Conservation (phyloP, 2,329 filamentous ascomycete genomes). For the Colletotrichum lini region DNA sequence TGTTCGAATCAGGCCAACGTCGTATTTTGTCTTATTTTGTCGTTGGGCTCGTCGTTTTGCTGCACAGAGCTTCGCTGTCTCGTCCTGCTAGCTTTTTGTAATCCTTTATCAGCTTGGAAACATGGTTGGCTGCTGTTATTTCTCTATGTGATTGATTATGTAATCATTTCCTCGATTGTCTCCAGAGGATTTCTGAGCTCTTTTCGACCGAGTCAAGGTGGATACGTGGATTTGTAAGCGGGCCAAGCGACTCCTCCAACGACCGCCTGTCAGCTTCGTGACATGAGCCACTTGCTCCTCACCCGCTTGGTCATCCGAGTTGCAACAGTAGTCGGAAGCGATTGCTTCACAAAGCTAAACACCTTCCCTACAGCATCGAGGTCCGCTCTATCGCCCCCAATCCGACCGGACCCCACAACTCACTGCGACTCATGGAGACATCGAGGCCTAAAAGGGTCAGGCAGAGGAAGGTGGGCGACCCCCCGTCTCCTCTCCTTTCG, state of each 20-base stretch:
- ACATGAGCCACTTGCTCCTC: background rate
- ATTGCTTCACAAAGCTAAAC: background rate
- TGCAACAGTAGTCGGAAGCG: too few relatives aligned
- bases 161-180: too few relatives aligned
- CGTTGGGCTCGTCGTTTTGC: background rate
- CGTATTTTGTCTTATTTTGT: background rate
- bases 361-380: background rate
- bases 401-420: background rate
- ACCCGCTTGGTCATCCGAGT: background rate
- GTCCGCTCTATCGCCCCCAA: background rate
- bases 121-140: too few relatives aligned
- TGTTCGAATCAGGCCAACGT: constrained; percentile 29
- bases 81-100: background rate
- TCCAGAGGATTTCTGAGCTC: background rate
- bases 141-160: too few relatives aligned
- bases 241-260: background rate
- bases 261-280: background rate
- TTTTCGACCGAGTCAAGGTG: background rate
- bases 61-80: background rate
- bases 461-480: constrained; percentile 24
- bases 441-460: constrained; percentile 21
- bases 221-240: background rate
- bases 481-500: background rate
- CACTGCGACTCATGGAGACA: constrained; percentile 1
- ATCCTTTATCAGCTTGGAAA: too few relatives aligned